Conservation (phyloP, 2,329 filamentous ascomycete genomes). For the Colletotrichum tanaceti region DNA sequence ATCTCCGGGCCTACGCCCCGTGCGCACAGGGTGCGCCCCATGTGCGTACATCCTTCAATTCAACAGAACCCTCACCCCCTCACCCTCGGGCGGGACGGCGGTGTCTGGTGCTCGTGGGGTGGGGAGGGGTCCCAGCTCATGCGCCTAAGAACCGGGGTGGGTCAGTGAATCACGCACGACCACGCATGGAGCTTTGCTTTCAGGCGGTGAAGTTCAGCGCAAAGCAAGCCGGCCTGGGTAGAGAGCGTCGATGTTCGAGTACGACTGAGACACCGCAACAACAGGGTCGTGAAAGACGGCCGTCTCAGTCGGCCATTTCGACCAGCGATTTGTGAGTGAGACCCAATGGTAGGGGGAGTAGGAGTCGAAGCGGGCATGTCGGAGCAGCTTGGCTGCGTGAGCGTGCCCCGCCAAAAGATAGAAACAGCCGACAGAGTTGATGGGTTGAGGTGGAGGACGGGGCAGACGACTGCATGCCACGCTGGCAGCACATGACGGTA, state of each 20-base stretch:
- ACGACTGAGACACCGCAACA: constrained; percentile 15
- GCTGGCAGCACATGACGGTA: constrained; percentile 40
- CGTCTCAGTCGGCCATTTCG: constrained; percentile 10
- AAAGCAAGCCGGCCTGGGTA: constrained; percentile 23
- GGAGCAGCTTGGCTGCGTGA: constrained; percentile 37
- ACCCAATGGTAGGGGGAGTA: constrained; percentile 20
- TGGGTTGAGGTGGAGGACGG: constrained; percentile 34
- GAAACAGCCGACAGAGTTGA: constrained; percentile 39
- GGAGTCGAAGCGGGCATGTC: constrained; percentile 14
- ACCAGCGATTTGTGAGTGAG: constrained; percentile 15
- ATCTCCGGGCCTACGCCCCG: no score
- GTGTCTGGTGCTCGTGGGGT: constrained; percentile 19
- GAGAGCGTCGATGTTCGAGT: constrained; percentile 14
- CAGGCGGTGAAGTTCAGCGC: constrained; percentile 34
- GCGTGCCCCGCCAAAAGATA: constrained; percentile 32
- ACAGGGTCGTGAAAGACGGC: constrained; percentile 7
- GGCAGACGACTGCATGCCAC: constrained; percentile 41
- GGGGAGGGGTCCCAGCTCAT: constrained; percentile 36
- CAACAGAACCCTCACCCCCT: no score
- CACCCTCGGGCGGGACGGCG: constrained; percentile 26
- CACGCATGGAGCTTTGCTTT: constrained; percentile 30
- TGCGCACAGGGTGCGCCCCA: no score
- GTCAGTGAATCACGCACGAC: constrained; percentile 34
- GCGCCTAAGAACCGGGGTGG: constrained; percentile 19
- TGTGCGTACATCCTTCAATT: no score